A percentile compares a stretch with the other conserved stretches of the same genome.
phyloP scores from a whole-genome alignment of 345 rosid species.

The Hypericum androsaemum region DNA sequence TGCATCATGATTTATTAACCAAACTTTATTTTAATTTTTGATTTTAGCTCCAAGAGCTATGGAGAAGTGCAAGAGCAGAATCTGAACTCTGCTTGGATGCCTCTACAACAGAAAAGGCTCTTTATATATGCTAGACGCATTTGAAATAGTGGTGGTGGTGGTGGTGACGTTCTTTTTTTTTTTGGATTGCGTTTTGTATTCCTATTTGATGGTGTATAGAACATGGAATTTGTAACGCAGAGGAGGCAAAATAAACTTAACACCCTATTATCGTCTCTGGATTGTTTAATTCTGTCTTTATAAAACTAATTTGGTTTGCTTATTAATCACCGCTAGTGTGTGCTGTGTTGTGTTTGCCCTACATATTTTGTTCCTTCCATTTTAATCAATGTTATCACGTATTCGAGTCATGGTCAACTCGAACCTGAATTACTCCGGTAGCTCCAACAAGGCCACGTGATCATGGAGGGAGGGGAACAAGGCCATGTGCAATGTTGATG shows the following conservation, averaged over 20 bases:
- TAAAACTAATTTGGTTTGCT: slow-evolving; percentile 17
- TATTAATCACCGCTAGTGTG: slow-evolving; percentile 11
- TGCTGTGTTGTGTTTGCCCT: slow-evolving; percentile 13
- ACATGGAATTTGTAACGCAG: slow-evolving; percentile 37
- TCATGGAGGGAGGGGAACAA: slow-evolving; percentile 35
- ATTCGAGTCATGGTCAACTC: no score
- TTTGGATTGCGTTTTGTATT: slow-evolving; percentile 21
- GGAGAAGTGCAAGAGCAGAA: slow-evolving; percentile 56
- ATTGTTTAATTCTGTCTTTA: slow-evolving; percentile 24
- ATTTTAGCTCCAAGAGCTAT: slow-evolving; percentile 50
- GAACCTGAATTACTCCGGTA: no score
- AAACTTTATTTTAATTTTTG: neutral
- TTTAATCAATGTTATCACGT: no score
- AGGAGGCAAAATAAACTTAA: slow-evolving; percentile 33
- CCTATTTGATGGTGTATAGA: slow-evolving; percentile 33
- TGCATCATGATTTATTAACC: neutral
- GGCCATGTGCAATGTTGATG: slow-evolving; percentile 50
- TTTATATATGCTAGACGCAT: no score
- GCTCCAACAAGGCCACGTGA: no score
- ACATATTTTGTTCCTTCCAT: slow-evolving; percentile 21
- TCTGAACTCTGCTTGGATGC: slow-evolving; percentile 16
- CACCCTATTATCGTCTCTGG: slow-evolving; percentile 18
- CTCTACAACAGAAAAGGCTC: no score
- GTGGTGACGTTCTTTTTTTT: slow-evolving; percentile 5
- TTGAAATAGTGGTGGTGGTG: no score